Conservation (phyloP, 306 rosid species). For the Neltuma alba region DNA sequence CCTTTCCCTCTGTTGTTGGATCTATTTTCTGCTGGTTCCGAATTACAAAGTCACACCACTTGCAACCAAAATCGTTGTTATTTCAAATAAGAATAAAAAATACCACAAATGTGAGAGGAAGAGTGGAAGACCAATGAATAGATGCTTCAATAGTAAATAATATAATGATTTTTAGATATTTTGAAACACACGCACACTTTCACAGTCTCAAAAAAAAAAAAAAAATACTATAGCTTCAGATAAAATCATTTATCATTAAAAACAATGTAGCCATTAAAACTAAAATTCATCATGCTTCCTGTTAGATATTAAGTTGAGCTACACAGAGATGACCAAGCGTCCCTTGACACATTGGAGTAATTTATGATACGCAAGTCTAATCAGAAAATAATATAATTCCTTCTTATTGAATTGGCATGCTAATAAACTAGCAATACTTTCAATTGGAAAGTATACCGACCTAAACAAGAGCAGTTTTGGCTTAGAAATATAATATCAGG, state of each 20-base stretch:
- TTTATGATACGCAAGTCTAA: not conserved
- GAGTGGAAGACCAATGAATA: not conserved
- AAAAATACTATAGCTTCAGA: not conserved
- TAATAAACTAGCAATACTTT: not conserved
- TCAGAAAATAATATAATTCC: not conserved
- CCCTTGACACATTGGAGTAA: not conserved
- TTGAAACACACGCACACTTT: not conserved
- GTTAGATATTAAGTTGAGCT: not conserved
- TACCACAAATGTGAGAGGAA: not conserved
- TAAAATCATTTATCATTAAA: not conserved
- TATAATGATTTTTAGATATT: not conserved
- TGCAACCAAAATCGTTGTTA: constrained; percentile 1
- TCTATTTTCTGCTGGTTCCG: not conserved
- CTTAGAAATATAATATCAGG: constrained; percentile 25
- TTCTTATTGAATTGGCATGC: not conserved
- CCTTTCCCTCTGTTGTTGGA: not conserved
- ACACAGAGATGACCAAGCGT: not conserved
- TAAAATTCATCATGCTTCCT: not conserved
- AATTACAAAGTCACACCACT: not conserved
- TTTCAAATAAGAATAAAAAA: constrained; percentile 5
- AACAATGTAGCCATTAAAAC: not conserved
- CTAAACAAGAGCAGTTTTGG: not conserved
- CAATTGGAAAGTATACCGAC: not conserved
- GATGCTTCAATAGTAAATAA: not conserved
- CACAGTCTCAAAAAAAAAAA: not conserved